A percentile compares a stretch with the other conserved stretches of the same genome.
Conservation (phyloP, 495 filamentous ascomycete genomes). For the Viridothelium virens region DNA sequence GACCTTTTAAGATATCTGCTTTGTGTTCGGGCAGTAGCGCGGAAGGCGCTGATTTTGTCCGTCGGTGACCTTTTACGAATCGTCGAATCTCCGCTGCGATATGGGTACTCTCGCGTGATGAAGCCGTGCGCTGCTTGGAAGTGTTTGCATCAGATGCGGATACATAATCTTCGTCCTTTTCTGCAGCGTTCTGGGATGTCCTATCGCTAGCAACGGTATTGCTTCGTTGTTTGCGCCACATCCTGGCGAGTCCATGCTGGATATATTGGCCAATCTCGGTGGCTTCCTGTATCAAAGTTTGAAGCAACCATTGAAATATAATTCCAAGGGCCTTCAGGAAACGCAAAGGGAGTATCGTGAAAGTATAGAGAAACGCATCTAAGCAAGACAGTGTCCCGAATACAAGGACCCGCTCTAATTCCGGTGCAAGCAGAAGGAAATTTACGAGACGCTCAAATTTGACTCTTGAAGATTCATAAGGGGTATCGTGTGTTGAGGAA, state of each 20-base stretch:
- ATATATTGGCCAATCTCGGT: constrained; percentile 64
- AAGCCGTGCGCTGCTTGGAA: constrained; percentile 8
- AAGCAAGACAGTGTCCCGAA: constrained; percentile 88
- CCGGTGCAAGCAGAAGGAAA: constrained; percentile 71
- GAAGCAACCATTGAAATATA: constrained; percentile 62
- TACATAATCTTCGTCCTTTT: constrained; percentile 19
- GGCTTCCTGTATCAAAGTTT: constrained; percentile 56
- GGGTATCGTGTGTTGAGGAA: constrained; percentile 61
- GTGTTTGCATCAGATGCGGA: constrained; percentile 11
- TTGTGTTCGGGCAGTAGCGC: constrained; percentile 80
- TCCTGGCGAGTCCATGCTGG: constrained; percentile 61
- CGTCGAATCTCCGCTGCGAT: constrained; percentile 12
- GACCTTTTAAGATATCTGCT: constrained; percentile 84
- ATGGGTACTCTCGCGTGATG: background rate
- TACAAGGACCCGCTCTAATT: constrained; percentile 74
- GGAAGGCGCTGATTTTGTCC: constrained; percentile 77
- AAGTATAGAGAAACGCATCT: constrained; percentile 95
- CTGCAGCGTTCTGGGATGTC: constrained; percentile 12
- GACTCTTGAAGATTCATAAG: constrained; percentile 92
- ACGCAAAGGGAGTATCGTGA: constrained; percentile 86
- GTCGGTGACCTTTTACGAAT: constrained; percentile 47
- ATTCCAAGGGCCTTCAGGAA: constrained; percentile 79
- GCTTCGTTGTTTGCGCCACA: constrained; percentile 55
- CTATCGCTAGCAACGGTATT: background rate
- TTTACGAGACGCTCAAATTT: constrained; percentile 92